Percentiles rank a stretch among this genome's conserved stretches.
phyloP scores from a whole-genome alignment of 2,329 filamentous ascomycete genomes.

The Coniosporium uncinatum region DNA sequence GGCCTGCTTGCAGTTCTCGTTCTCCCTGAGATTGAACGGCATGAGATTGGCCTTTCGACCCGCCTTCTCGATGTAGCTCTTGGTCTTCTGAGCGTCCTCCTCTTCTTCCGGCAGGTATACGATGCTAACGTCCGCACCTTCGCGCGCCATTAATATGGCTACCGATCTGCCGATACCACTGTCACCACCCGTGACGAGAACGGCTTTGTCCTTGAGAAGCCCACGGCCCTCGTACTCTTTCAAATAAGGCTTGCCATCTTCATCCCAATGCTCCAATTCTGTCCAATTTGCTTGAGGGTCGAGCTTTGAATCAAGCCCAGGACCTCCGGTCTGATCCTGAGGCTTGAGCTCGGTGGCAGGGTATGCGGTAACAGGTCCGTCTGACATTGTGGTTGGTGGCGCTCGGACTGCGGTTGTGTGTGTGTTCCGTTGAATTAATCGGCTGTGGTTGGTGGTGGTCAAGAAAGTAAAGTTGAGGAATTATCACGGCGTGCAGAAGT shows the following conservation, averaged over 20 bases:
- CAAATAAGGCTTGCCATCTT: slow-evolving; percentile 21
- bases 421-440: too few species aligned
- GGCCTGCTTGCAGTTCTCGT: slow-evolving; percentile 41
- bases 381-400: neutral
- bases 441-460: too few species aligned
- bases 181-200: slow-evolving; percentile 16
- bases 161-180: slow-evolving; percentile 43
- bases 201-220: slow-evolving; percentile 20
- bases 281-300: slow-evolving; percentile 21
- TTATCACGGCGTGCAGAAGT: too few species aligned
- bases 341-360: slow-evolving; percentile 9
- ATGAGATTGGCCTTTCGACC: slow-evolving; percentile 41
- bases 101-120: slow-evolving; percentile 51
- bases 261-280: slow-evolving; percentile 21
- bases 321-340: slow-evolving; percentile 20
- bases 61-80: slow-evolving; percentile 44
- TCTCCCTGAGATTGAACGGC: slow-evolving; percentile 41
- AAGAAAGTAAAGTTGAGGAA: too few species aligned
- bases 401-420: too few species aligned
- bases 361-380: neutral
- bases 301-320: slow-evolving; percentile 21
- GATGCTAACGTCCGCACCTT: slow-evolving; percentile 51
- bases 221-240: slow-evolving; percentile 22
- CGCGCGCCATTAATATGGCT: slow-evolving; percentile 49
- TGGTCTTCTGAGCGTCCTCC: slow-evolving; percentile 48